phyloP scores from a whole-genome alignment of 805 yeast species.

The Cephaloascus fragrans region DNA sequence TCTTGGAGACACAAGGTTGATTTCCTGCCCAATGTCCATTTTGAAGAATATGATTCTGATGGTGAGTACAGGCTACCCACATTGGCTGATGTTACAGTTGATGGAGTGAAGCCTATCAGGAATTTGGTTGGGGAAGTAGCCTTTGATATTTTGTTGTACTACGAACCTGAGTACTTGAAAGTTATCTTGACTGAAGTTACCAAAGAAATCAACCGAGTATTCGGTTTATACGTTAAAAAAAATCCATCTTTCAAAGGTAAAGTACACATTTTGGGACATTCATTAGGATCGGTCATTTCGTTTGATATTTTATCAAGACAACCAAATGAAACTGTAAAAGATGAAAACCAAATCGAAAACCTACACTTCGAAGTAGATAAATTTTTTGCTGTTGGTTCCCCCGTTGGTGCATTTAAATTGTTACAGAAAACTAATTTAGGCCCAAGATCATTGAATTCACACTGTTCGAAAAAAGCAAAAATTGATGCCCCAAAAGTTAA shows the following conservation, averaged over 20 bases:
- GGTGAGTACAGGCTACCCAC: slow-evolving; percentile 45
- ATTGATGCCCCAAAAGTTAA: slow-evolving; percentile 43
- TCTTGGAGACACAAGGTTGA: slow-evolving; percentile 81
- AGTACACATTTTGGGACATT: slow-evolving; percentile 82
- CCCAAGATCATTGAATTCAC: slow-evolving; percentile 19
- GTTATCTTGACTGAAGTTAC: slow-evolving; percentile 57
- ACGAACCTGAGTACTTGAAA: slow-evolving; percentile 57
- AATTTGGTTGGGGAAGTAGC: slow-evolving; percentile 79
- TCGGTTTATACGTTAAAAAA: slow-evolving; percentile 42
- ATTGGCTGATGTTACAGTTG: slow-evolving; percentile 62
- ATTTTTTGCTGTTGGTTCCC: slow-evolving; percentile 80
- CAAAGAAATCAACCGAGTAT: slow-evolving; percentile 53
- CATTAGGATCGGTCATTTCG: slow-evolving; percentile 79
- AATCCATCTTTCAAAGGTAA: slow-evolving; percentile 75
- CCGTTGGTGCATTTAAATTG: slow-evolving; percentile 77
- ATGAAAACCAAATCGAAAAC: slow-evolving; percentile 21
- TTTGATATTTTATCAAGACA: slow-evolving; percentile 63
- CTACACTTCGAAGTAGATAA: slow-evolving; percentile 67
- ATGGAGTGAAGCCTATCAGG: slow-evolving; percentile 69
- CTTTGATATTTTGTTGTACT: slow-evolving; percentile 67
- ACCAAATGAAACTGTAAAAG: slow-evolving; percentile 18
- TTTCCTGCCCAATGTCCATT: slow-evolving; percentile 39
- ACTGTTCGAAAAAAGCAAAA: slow-evolving; percentile 5
- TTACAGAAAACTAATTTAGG: slow-evolving; percentile 55
- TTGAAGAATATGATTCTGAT: slow-evolving; percentile 22